phyloP scores from a whole-genome alignment of 1,284 basidiomycete species.

The Phylloboletellus chloephorus region DNA sequence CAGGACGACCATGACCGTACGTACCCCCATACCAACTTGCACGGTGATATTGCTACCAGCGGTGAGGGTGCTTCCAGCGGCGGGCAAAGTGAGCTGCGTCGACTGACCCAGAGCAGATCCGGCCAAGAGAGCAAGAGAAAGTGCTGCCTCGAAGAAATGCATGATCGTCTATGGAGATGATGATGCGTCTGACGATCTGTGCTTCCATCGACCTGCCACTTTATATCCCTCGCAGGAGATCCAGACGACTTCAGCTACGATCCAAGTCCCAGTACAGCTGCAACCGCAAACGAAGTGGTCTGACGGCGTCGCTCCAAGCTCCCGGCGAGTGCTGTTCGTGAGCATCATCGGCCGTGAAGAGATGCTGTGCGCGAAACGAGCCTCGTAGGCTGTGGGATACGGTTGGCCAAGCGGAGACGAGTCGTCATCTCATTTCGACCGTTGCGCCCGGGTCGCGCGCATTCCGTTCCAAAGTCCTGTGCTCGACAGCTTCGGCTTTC shows the following conservation, averaged over 20 bases:
- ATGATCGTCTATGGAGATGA: constrained; percentile 5
- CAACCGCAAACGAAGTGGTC: too few relatives aligned
- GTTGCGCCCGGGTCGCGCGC: too few relatives aligned
- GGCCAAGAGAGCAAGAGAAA: constrained; percentile 15
- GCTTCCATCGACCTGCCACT: constrained; percentile 4
- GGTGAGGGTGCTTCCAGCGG: constrained; percentile 9
- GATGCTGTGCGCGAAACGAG: too few relatives aligned
- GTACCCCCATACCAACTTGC: constrained; percentile 23
- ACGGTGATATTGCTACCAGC: constrained; percentile 14
- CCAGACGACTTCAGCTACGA: too few relatives aligned
- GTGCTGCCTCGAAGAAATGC: constrained; percentile 13
- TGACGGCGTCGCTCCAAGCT: neutral
- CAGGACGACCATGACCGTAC: neutral
- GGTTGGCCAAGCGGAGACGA: too few relatives aligned
- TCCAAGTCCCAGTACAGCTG: too few relatives aligned
- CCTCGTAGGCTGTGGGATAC: too few relatives aligned
- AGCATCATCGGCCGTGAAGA: too few relatives aligned
- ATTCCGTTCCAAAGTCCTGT: too few relatives aligned
- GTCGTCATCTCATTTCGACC: too few relatives aligned
- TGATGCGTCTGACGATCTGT: neutral
- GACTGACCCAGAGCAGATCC: constrained; percentile 19
- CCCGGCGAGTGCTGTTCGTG: too few relatives aligned
- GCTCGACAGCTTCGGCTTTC: too few relatives aligned
- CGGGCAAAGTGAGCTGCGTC: constrained; percentile 12
- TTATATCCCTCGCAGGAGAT: constrained; percentile 22